Evolutionary conservation across 768 basidiomycete species (phyloP).

Genomic region (Podaxis sp.): DNA sequence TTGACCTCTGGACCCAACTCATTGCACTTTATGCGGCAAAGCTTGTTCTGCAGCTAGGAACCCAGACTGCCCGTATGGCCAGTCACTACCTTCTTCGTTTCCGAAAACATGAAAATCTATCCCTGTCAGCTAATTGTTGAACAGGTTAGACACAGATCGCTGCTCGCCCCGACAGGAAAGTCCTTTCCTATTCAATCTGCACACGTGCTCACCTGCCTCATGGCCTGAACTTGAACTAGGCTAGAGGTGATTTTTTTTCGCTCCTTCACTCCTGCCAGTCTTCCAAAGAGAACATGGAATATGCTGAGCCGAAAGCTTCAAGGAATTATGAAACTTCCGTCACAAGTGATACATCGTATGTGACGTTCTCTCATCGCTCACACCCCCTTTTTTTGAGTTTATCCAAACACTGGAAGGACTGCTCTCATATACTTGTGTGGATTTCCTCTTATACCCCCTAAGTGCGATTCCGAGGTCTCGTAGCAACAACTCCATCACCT

Average conservation of each 20-base stretch:
- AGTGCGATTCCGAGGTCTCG: background rate
- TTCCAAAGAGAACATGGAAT: too few relatives aligned
- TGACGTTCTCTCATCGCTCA: too few relatives aligned
- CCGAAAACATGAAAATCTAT: background rate
- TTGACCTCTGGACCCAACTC: background rate
- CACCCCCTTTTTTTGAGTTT: too few relatives aligned
- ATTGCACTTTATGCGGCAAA: slow-evolving; percentile 8
- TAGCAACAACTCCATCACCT: background rate
- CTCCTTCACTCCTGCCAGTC: too few relatives aligned
- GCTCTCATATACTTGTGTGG: too few relatives aligned
- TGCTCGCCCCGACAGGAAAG: background rate
- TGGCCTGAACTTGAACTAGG: too few relatives aligned
- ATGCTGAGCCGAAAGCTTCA: too few relatives aligned
- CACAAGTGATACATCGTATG: too few relatives aligned
- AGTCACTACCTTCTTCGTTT: background rate
- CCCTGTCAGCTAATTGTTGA: background rate
- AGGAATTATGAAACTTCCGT: too few relatives aligned
- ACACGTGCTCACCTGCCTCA: background rate
- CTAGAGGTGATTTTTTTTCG: too few relatives aligned
- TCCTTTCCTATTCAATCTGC: background rate
- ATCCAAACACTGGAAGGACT: too few relatives aligned
- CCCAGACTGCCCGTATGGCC: background rate
- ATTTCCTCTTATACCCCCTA: background rate
- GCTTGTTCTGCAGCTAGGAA: background rate
- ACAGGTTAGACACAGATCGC: background rate